These are phyloP conservation scores for Epichloe scottii DNA, from an alignment of 2,329 filamentous ascomycete genomes.

Conservation along the genomic window DNA sequence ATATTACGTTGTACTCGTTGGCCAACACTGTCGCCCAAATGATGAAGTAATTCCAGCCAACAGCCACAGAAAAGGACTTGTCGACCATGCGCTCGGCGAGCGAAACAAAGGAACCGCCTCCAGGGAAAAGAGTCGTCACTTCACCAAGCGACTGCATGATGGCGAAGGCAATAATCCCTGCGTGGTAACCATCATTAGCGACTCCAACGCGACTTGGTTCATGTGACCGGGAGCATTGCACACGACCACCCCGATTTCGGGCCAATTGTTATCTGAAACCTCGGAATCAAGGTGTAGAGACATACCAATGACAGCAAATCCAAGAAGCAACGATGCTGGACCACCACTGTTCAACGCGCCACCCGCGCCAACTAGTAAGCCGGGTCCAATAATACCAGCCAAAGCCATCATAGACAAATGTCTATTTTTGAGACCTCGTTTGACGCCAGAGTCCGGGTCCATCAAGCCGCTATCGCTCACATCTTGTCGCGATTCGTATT, in stretches of 20 bases:
- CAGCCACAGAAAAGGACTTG: constrained; percentile 53
- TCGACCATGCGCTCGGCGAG: constrained; percentile 61
- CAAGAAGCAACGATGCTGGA: constrained; percentile 59
- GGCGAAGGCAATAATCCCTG: constrained; percentile 47
- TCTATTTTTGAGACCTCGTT: constrained; percentile 55
- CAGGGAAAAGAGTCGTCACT: constrained; percentile 60
- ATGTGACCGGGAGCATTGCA: neutral
- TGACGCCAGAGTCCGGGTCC: constrained; percentile 52
- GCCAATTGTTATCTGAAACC: neutral
- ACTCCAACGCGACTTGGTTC: neutral
- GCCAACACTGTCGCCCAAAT: constrained; percentile 54
- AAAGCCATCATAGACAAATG: constrained; percentile 55
- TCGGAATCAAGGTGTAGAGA: neutral
- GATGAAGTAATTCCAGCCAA: constrained; percentile 62
- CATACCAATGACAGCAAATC: constrained; percentile 54
- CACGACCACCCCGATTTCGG: neutral
- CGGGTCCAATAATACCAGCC: constrained; percentile 54
- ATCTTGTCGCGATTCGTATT: constrained; percentile 6
- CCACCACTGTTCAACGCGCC: constrained; percentile 56
- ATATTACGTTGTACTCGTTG: constrained; percentile 60
- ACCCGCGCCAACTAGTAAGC: constrained; percentile 59
- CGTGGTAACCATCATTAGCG: neutral
- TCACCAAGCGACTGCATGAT: constrained; percentile 67
- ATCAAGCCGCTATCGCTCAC: constrained; percentile 28
- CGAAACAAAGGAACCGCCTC: constrained; percentile 57